Base-by-base conservation (phyloP, 1,284 basidiomycete species). In the Neolentinus lepideus region DNA sequence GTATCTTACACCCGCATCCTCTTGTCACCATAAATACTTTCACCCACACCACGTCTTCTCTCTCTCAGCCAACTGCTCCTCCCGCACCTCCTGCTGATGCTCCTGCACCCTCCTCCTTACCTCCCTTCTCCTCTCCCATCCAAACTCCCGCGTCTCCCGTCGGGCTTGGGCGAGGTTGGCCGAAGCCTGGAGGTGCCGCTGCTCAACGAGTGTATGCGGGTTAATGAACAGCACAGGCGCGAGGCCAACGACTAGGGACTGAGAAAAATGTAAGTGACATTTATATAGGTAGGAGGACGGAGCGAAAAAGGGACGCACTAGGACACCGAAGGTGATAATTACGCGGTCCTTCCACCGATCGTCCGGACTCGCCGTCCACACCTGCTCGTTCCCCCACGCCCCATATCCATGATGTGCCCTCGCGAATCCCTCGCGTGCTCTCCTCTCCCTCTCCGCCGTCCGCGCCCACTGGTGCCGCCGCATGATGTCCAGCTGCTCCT, bases 121-220 rank as follows among this genome's bases (percentile, higher is more conserved):
- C 56, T 70, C 67, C 56, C 59, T 59, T 19, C 78, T 66, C 19
- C 74, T 64, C 56, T 75, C 71, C 46, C 64, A 60, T 1, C 77
- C 77, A 60, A 67, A 66, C 53, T 71, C 66, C 31, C 69, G 65
- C 12, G 74, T 77, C 19, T 76, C 77, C 14, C 63, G 61, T 14
- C 75, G 65, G 2, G 77, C 77, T 51, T 71, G 67, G 0, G 75
- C 69, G 6, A 79, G 69, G 60, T 77, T 76, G 11, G 66, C 64
- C 19, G 74, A 67, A 0, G 77, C 76, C 2, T 64, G 62, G 19
- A 57, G 54, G 35, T 77, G 68, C 8, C 66, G 66, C 25, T 64
- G 61, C 51, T 64, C 65, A 27, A 55, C 56, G 24, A 58, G 43
- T 3, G 50, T 26, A 26, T 54, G 56, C 19, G 61, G 52, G 3